These are phyloP conservation scores for Cystofilobasidium ferigula DNA, from an alignment of 768 basidiomycete genomes.

Conservation along the genomic window DNA sequence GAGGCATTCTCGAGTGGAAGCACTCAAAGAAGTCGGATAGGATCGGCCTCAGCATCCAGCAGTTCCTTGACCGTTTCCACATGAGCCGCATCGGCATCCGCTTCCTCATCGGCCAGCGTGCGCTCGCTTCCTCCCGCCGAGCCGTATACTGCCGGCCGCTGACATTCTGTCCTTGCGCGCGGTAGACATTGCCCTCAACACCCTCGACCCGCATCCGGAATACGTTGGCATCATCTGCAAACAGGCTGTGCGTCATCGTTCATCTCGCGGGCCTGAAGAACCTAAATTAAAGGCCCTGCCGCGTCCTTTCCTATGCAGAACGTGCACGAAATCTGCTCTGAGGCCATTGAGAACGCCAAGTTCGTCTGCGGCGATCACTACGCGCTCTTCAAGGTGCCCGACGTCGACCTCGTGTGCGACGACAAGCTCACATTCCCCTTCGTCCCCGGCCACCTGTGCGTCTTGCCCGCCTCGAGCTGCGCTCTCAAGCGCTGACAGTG, in stretches of 20 bases:
- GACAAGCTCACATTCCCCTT: constrained; percentile 76
- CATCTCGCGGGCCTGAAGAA: neutral
- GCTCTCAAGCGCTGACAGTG: neutral
- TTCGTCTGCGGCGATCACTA: constrained; percentile 80
- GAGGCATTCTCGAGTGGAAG: constrained; percentile 96
- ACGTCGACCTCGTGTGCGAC: constrained; percentile 92
- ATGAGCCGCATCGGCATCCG: constrained; percentile 87
- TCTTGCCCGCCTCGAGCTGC: constrained; percentile 1
- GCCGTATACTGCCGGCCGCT: constrained; percentile 13
- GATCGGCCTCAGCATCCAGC: constrained; percentile 61
- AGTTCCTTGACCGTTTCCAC: constrained; percentile 94
- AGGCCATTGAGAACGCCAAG: constrained; percentile 92
- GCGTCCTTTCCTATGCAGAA: constrained; percentile 46
- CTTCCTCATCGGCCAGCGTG: constrained; percentile 92
- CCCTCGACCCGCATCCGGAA: constrained; percentile 68
- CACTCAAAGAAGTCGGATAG: constrained; percentile 50
- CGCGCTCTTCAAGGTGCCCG: constrained; percentile 88
- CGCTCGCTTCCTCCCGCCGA: constrained; percentile 33
- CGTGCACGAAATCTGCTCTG: constrained; percentile 92
- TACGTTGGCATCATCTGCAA: constrained; percentile 98
- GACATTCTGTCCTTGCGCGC: neutral
- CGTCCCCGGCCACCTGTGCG: constrained; percentile 77
- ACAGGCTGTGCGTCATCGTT: constrained; percentile 52
- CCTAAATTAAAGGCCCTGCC: neutral
- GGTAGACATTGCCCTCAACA: constrained; percentile 86